Conservation (phyloP, 2,329 filamentous ascomycete species). For the Cladosporium sp. region DNA sequence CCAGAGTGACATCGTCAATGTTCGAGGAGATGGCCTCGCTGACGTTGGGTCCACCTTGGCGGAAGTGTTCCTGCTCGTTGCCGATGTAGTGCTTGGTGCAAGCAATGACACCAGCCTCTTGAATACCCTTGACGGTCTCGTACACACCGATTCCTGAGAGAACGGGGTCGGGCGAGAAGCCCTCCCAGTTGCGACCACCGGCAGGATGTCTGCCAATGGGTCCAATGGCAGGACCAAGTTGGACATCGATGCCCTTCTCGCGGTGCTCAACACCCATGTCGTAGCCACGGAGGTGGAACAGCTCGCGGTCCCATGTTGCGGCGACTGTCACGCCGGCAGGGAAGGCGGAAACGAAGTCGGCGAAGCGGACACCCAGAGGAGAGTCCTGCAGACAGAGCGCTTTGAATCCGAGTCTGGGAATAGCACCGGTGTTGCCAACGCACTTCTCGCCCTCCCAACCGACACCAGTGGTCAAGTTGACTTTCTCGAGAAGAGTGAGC, state of each 20-base stretch:
- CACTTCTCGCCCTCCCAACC: slow-evolving; percentile 74
- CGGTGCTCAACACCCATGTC: slow-evolving; percentile 76
- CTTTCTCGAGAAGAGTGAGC: slow-evolving; percentile 83
- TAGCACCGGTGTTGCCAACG: slow-evolving; percentile 72
- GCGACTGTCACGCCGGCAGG: slow-evolving; percentile 76
- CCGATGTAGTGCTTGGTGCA: slow-evolving; percentile 76
- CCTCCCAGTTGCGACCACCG: slow-evolving; percentile 72
- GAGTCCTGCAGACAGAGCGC: slow-evolving; percentile 85
- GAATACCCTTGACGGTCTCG: slow-evolving; percentile 76
- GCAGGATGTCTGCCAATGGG: slow-evolving; percentile 69
- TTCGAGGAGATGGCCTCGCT: slow-evolving; percentile 61
- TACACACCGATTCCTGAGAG: slow-evolving; percentile 72
- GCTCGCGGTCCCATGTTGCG: slow-evolving; percentile 75
- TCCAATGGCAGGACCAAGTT: slow-evolving; percentile 76
- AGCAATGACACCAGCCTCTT: slow-evolving; percentile 78
- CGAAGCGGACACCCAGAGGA: slow-evolving; percentile 75
- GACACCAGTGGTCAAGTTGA: slow-evolving; percentile 90
- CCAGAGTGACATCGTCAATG: slow-evolving; percentile 63
- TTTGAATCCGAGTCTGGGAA: slow-evolving; percentile 70
- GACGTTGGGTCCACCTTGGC: slow-evolving; percentile 49
- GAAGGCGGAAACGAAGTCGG: slow-evolving; percentile 81
- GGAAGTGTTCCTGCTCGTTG: slow-evolving; percentile 75
- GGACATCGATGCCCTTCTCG: slow-evolving; percentile 73
- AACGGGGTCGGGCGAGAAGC: slow-evolving; percentile 72
- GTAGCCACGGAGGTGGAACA: slow-evolving; percentile 69